These are phyloP conservation scores for Choanephora cucurbitarum DNA, from an alignment of 371 early-diverging fungal species.

Conservation along the genomic window DNA sequence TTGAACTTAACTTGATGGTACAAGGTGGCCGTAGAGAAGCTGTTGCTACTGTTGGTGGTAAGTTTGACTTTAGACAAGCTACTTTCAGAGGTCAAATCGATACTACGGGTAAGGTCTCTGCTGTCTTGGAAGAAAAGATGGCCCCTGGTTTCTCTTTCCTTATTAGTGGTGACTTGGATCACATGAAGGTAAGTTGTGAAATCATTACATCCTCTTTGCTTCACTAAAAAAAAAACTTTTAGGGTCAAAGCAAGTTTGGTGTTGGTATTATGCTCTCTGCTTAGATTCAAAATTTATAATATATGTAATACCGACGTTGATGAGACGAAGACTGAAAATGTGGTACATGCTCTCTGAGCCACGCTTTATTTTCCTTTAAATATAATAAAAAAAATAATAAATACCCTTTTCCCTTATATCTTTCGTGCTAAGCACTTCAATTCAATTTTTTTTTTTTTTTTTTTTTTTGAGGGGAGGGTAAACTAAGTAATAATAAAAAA, in stretches of 20 bases:
- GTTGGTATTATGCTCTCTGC: conserved; percentile 79
- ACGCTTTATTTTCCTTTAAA: too few species aligned
- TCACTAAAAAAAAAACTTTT: too few species aligned
- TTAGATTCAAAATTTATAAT: conserved; percentile 39
- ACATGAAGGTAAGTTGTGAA: conserved; percentile 87
- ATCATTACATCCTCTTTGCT: too few species aligned
- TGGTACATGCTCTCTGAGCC: too few species aligned
- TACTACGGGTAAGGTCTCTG: conserved; percentile 84
- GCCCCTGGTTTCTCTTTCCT: conserved; percentile 92
- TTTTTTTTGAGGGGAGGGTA: too few species aligned
- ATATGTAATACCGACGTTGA: too few species aligned
- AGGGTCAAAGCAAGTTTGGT: conserved; percentile 82
- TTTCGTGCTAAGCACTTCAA: too few species aligned
- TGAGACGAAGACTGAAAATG: too few species aligned
- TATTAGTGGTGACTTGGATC: conserved; percentile 94
- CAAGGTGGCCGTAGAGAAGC: conserved; percentile 85
- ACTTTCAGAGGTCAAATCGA: conserved; percentile 92
- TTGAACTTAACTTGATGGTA: conserved; percentile 86
- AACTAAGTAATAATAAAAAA: too few species aligned
- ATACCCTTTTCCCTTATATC: too few species aligned
- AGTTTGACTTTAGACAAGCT: conserved; percentile 91
- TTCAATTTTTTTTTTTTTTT: background rate
- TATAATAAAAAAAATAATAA: too few species aligned
- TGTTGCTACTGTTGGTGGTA: conserved; percentile 92
- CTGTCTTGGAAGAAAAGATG: conserved; percentile 94